phyloP scores from a whole-genome alignment of 805 yeast genomes.

The Pichia exigua region DNA sequence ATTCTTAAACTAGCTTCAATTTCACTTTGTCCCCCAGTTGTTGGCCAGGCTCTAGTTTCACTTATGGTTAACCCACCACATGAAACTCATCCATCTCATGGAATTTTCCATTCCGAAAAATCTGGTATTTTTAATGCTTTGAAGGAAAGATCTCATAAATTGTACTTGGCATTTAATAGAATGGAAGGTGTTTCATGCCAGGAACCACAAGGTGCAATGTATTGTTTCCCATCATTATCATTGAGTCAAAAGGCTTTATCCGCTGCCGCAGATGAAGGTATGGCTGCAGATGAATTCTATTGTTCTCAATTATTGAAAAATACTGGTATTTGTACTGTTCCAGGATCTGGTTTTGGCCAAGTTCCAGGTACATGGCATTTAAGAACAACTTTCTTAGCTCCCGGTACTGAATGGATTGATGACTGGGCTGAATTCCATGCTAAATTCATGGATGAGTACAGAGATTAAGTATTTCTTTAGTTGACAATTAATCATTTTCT shows the following conservation, averaged over 20 bases:
- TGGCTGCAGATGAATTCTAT: constrained; percentile 80
- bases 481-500: neutral
- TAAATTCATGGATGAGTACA: constrained; percentile 54
- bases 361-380: constrained; percentile 82
- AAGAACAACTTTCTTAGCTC: constrained; percentile 95
- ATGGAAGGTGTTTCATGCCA: constrained; percentile 84
- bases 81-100: constrained; percentile 68
- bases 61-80: constrained; percentile 90
- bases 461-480: constrained; percentile 1
- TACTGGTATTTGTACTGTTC: constrained; percentile 96
- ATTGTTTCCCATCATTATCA: constrained; percentile 75
- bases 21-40: constrained; percentile 86
- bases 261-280: constrained; percentile 47
- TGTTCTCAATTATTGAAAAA: constrained; percentile 73
- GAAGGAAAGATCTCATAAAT: constrained; percentile 49
- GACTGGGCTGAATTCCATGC: constrained; percentile 75
- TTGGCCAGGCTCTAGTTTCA: constrained; percentile 91
- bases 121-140: constrained; percentile 54
- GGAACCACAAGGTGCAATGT: constrained; percentile 96
- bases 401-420: constrained; percentile 84
- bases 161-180: constrained; percentile 62
- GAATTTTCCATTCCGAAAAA: constrained; percentile 56
- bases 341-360: constrained; percentile 97
- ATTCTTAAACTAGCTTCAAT: constrained; percentile 84
- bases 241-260: constrained; percentile 57